These are phyloP conservation scores for Xerocomellus amylosporus DNA, from an alignment of 768 basidiomycete genomes.

Conservation along the genomic window DNA sequence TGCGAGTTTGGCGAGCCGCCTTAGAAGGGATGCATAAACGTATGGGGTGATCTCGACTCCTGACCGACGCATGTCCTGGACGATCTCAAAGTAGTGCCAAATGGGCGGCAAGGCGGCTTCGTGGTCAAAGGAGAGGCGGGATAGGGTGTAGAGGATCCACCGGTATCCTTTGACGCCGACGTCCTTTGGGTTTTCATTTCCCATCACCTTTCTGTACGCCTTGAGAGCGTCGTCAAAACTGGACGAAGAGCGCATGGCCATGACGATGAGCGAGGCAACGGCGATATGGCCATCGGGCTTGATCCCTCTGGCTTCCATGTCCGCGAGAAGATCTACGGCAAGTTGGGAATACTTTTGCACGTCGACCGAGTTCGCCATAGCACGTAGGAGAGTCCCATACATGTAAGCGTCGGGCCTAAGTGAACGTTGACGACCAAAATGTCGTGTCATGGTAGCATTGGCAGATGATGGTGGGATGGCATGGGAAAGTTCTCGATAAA, in stretches of 20 bases:
- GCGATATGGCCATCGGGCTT: conserved; percentile 44
- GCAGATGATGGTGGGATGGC: conserved; percentile 28
- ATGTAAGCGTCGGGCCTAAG: conserved; percentile 49
- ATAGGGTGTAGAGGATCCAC: conserved; percentile 62
- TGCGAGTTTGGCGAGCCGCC: conserved; percentile 49
- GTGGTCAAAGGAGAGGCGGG: conserved; percentile 51
- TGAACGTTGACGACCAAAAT: conserved; percentile 34
- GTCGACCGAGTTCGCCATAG: conserved; percentile 44
- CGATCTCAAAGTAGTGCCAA: conserved; percentile 67
- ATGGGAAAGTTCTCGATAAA: conserved; percentile 49
- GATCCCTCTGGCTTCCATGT: conserved; percentile 59
- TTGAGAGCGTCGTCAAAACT: conserved; percentile 59
- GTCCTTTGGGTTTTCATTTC: conserved; percentile 23
- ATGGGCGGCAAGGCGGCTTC: conserved; percentile 39
- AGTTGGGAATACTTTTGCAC: conserved; percentile 47
- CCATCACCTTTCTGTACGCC: conserved; percentile 48
- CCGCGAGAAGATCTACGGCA: conserved; percentile 53
- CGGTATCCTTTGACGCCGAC: conserved; percentile 61
- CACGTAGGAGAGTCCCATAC: conserved; percentile 53
- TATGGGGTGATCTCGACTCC: conserved; percentile 55
- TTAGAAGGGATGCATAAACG: conserved; percentile 68
- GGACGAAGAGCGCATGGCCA: conserved; percentile 63
- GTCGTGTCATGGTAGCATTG: conserved; percentile 4
- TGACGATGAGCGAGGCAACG: conserved; percentile 51
- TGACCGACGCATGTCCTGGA: conserved; percentile 73